These are phyloP conservation scores for Remersonia thermophila DNA, from an alignment of 2,329 filamentous ascomycete species.

Conservation along the genomic window DNA sequence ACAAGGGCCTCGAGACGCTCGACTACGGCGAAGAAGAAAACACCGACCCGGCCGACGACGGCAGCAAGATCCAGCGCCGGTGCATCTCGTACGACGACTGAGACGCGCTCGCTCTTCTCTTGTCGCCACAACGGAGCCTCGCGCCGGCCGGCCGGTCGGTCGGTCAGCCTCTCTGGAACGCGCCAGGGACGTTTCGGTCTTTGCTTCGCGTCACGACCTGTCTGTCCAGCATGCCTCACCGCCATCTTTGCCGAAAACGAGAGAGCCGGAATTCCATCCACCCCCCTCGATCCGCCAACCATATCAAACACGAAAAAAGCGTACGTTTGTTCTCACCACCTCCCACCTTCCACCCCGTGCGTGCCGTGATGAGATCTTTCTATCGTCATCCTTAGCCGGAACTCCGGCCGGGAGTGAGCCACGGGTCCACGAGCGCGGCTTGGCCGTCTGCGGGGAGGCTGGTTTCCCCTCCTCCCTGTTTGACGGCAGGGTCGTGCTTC, in stretches of 20 bases:
- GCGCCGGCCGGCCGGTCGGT: too few species aligned
- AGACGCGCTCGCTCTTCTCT: slow-evolving; percentile 1
- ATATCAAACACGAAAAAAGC: too few species aligned
- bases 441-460: not conserved
- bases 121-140: not conserved
- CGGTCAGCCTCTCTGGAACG: not conserved
- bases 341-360: too few species aligned
- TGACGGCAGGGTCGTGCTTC: slow-evolving; percentile 2
- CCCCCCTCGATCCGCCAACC: too few species aligned
- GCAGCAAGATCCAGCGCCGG: slow-evolving; percentile 27
- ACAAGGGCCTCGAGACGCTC: slow-evolving; percentile 45
- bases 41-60: slow-evolving; percentile 8
- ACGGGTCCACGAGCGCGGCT: not conserved
- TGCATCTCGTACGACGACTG: slow-evolving; percentile 36
- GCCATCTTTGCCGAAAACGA: not conserved
- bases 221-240: not conserved
- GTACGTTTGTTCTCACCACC: too few species aligned
- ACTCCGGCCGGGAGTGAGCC: slow-evolving; percentile 21
- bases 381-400: slow-evolving; percentile 99
- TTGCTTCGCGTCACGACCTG: not conserved
- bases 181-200: not conserved
- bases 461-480: slow-evolving; percentile 1
- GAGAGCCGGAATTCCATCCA: too few species aligned
- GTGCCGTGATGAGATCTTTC: slow-evolving; percentile 69
- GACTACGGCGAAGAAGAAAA: slow-evolving; percentile 42